Percentiles rank a stretch among this genome's conserved stretches.
phyloP scores from a whole-genome alignment of 441 rosid genomes.

The Manihot esculenta region DNA sequence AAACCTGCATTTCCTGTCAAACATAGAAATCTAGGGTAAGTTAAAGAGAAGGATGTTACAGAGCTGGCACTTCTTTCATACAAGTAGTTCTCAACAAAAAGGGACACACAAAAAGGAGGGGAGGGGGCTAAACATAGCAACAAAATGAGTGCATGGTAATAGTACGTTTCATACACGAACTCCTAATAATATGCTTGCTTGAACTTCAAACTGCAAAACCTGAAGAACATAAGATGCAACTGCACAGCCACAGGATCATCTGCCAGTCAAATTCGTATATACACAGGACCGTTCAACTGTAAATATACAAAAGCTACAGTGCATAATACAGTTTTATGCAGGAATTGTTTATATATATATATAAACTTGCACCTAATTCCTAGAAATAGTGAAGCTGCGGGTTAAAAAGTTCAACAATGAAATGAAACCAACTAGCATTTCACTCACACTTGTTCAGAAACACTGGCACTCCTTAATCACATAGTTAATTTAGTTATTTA shows the following conservation, averaged over 20 bases:
- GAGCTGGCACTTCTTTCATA: background rate
- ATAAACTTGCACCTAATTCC: no score
- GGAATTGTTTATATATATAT: no score
- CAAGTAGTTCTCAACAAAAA: background rate
- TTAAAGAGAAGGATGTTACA: background rate
- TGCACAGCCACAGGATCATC: background rate
- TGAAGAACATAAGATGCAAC: background rate
- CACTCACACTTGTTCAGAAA: constrained; percentile 20
- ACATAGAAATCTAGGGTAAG: background rate
- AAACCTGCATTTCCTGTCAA: constrained; percentile 2
- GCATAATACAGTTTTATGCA: constrained; percentile 8
- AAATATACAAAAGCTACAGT: constrained; percentile 3
- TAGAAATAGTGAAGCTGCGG: constrained; percentile 3
- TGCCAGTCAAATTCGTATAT: background rate
- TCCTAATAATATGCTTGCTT: background rate
- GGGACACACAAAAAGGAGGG: background rate
- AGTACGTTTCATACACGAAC: background rate
- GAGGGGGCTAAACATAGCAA: background rate
- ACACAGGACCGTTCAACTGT: background rate
- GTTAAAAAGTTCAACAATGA: constrained; percentile 8
- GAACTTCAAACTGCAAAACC: background rate
- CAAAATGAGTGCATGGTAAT: background rate
- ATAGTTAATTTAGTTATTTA: constrained; percentile 7
- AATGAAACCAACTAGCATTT: constrained; percentile 24
- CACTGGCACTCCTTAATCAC: constrained; percentile 19